Evolutionary conservation across 2,329 filamentous ascomycete species (phyloP), one percentile per base, ranked within the genome.

Genomic region (Penicillium sp.): DNA sequence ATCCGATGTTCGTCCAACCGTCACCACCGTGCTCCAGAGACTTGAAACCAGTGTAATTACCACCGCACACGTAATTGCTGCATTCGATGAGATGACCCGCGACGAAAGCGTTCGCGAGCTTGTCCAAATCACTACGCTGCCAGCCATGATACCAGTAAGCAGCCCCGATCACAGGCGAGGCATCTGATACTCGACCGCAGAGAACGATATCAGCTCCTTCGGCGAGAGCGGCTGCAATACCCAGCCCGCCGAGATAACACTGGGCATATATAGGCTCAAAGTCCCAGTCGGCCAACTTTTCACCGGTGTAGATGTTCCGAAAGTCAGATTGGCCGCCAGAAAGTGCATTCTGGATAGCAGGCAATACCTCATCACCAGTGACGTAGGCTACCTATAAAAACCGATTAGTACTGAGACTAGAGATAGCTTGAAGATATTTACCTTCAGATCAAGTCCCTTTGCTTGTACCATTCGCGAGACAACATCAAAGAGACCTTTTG

Each of bases 1-100:
- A 80, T 33, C 77, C 78, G 19, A 78, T 77, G 52, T 82, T 75
- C 8, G 74, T 60, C 78, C 78, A 81, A 24, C 75, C 66, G 22
- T 68, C 65, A n/a, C 60, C 59, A 19, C 50, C 54, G 14, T 67
- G 52, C 54, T 70, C 76, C 47, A 64, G 70, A 31, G 46, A 59
- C 39, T 68, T 78, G 70, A 79, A 79, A 2, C 77, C 77, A 3
- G 74, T 72, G 54, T 75, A 79, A 59, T 79, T 78, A 2, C 76
- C 77, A 3, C 76, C 77, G 14, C 71, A 75, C 31, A 78, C 75
- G 56, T 79, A 79, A 46, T 67, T 76, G 50, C 74, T 73, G 60
- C 74, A 77, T 58, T 77, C 74, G 39, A 75, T 74, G 11, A 75
- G 60, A 57, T 76, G 74, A 16, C 74, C 74, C 1, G 74, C 74